phyloP scores from a whole-genome alignment of 1,139 yeast genomes.

The Blastobotrys arbuscula region DNA sequence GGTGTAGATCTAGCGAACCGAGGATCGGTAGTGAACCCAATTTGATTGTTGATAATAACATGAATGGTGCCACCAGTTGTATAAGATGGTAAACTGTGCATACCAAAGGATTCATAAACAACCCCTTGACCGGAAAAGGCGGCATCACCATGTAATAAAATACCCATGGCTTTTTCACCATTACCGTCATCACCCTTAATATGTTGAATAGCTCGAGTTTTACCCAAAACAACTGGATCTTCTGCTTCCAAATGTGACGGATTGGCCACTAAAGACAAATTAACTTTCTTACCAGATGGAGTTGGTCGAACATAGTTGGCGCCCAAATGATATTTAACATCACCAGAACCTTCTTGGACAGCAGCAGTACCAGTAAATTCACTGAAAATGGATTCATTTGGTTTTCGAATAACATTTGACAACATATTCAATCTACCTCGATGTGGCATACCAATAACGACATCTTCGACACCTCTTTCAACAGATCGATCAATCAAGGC shows the following conservation, averaged over 20 bases:
- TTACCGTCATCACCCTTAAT: constrained; percentile 76
- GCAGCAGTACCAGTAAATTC: constrained; percentile 87
- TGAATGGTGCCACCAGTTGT: constrained; percentile 97
- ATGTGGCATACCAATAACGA: constrained; percentile 97
- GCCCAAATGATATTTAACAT: constrained; percentile 96
- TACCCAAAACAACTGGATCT: constrained; percentile 95
- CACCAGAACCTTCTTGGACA: constrained; percentile 83
- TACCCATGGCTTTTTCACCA: constrained; percentile 78
- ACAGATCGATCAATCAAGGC: constrained; percentile 88
- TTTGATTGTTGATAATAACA: constrained; percentile 90
- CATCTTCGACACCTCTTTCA: constrained; percentile 85
- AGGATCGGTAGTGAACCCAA: constrained; percentile 98
- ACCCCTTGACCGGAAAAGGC: constrained; percentile 98
- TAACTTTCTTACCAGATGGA: constrained; percentile 90
- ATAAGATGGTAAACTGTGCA: constrained; percentile 82
- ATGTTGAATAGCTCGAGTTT: constrained; percentile 91
- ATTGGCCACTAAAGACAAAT: constrained; percentile 89
- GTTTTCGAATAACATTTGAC: constrained; percentile 94
- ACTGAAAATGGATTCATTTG: constrained; percentile 91
- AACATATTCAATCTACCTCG: constrained; percentile 97
- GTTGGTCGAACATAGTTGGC: constrained; percentile 98
- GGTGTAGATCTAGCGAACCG: constrained; percentile 93
- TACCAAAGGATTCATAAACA: constrained; percentile 94
- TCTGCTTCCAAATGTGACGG: constrained; percentile 98
- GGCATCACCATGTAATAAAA: constrained; percentile 94